phyloP scores from a whole-genome alignment of 345 rosid genomes.

The Aquilaria malaccensis region DNA sequence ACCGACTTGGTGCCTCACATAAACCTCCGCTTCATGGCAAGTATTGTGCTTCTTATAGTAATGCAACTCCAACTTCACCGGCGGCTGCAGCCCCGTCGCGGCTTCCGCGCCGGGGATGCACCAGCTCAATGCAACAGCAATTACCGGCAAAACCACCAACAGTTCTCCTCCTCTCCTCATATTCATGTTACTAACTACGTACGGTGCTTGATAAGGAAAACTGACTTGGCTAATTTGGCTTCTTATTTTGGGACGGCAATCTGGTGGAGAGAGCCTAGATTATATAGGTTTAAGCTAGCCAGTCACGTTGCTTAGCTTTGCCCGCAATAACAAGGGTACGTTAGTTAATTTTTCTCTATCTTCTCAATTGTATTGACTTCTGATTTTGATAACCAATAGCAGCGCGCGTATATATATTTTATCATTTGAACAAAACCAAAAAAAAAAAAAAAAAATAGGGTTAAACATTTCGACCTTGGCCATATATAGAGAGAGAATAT shows the following conservation, averaged over 20 bases:
- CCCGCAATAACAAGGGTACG: too few species aligned
- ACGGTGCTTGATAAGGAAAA: background rate
- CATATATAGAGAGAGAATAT: too few species aligned
- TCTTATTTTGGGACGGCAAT: too few species aligned
- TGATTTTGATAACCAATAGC: too few species aligned
- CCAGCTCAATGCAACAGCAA: constrained; percentile 27
- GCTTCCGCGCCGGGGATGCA: constrained; percentile 27
- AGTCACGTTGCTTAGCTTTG: constrained; percentile 10
- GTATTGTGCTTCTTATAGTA: constrained; percentile 39
- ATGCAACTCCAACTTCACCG: constrained; percentile 48
- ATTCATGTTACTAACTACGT: constrained; percentile 1
- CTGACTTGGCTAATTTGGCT: constrained; percentile 11
- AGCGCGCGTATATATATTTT: too few species aligned
- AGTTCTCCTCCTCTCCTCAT: constrained; percentile 3
- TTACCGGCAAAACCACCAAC: constrained; percentile 5
- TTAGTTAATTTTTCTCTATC: too few species aligned
- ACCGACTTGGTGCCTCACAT: constrained; percentile 39
- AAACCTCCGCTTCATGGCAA: constrained; percentile 48
- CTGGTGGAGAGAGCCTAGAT: background rate
- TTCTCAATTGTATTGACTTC: too few species aligned
- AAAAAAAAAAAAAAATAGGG: too few species aligned
- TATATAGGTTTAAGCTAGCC: constrained; percentile 19
- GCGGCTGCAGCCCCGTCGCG: constrained; percentile 21
- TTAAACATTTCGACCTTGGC: too few species aligned
- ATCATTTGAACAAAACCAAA: too few species aligned